Percentiles rank a stretch among this genome's conserved stretches.
Conservation (phyloP, 257 asterid genomes). For the Leonotis leonurus region DNA sequence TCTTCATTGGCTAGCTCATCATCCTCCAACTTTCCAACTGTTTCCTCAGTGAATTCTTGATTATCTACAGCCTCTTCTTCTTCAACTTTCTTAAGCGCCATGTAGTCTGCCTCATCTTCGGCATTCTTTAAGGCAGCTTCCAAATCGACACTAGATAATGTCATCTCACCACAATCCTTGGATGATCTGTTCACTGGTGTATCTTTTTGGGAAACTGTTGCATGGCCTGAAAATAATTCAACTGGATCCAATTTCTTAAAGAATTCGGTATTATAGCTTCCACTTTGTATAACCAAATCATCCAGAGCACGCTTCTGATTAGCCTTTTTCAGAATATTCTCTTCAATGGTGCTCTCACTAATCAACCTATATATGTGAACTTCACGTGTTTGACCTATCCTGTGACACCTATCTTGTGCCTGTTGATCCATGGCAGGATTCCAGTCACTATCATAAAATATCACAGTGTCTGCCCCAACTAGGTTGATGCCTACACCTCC, state of each 20-base stretch:
- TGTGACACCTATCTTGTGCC: constrained; percentile 99
- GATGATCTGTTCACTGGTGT: constrained; percentile 33
- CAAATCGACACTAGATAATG: constrained; percentile 74
- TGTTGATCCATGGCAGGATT: constrained; percentile 99
- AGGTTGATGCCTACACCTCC: constrained; percentile 99
- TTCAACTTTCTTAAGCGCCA: constrained; percentile 96
- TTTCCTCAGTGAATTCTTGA: constrained; percentile 97
- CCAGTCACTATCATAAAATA: constrained; percentile 99
- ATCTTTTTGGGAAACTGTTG: constrained; percentile 31
- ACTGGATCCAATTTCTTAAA: constrained; percentile 90
- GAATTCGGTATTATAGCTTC: constrained; percentile 91
- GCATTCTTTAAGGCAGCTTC: constrained; percentile 96
- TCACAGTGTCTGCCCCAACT: constrained; percentile 98
- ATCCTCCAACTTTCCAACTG: constrained; percentile 74
- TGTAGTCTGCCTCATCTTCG: constrained; percentile 99
- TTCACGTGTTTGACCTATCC: constrained; percentile 99
- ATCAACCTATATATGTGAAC: constrained; percentile 90
- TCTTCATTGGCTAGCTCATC: constrained; percentile 88
- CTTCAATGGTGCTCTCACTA: constrained; percentile 98
- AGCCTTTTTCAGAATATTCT: constrained; percentile 91
- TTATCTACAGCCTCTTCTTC: constrained; percentile 99
- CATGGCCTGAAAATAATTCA: constrained; percentile 80
- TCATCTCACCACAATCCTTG: constrained; percentile 39
- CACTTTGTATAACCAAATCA: constrained; percentile 92
- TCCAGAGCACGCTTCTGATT: constrained; percentile 96